These are phyloP conservation scores for Pichia kluyveri DNA, from an alignment of 805 yeast species.

Conservation along the genomic window DNA sequence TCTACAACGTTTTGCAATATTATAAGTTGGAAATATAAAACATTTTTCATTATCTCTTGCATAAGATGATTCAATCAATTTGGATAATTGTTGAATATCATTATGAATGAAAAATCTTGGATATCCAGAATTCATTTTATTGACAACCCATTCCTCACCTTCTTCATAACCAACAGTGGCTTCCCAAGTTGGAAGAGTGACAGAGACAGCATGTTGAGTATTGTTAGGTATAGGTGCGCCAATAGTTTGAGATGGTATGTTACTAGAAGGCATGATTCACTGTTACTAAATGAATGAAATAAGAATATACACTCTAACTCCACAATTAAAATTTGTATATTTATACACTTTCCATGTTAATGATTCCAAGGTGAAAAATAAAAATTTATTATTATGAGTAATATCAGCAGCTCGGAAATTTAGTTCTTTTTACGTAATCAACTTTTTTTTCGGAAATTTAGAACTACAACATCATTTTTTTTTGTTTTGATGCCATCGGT, in stretches of 20 bases:
- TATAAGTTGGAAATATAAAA: slow-evolving; percentile 69
- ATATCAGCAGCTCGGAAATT: no score
- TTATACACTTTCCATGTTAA: no score
- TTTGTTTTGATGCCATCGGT: no score
- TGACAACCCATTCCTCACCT: slow-evolving; percentile 73
- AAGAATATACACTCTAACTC: no score
- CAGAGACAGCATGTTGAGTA: slow-evolving; percentile 90
- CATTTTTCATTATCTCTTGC: slow-evolving; percentile 74
- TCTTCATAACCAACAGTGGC: slow-evolving; percentile 90
- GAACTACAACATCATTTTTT: no score
- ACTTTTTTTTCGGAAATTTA: no score
- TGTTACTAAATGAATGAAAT: no score
- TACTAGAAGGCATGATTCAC: slow-evolving; percentile 2
- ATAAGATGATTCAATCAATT: slow-evolving; percentile 52
- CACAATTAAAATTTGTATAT: no score
- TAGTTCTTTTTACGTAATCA: no score
- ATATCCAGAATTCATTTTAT: slow-evolving; percentile 76
- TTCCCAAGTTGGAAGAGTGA: slow-evolving; percentile 91
- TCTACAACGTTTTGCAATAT: slow-evolving; percentile 77
- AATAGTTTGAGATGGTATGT: slow-evolving; percentile 33
- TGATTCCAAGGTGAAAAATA: no score
- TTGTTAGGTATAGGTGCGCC: slow-evolving; percentile 87
- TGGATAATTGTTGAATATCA: slow-evolving; percentile 47
- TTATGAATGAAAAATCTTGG: slow-evolving; percentile 75
- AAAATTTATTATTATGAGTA: no score